Evolutionary conservation across 2,329 filamentous ascomycete species (phyloP).

Genomic region (Cladosporium sp.): DNA sequence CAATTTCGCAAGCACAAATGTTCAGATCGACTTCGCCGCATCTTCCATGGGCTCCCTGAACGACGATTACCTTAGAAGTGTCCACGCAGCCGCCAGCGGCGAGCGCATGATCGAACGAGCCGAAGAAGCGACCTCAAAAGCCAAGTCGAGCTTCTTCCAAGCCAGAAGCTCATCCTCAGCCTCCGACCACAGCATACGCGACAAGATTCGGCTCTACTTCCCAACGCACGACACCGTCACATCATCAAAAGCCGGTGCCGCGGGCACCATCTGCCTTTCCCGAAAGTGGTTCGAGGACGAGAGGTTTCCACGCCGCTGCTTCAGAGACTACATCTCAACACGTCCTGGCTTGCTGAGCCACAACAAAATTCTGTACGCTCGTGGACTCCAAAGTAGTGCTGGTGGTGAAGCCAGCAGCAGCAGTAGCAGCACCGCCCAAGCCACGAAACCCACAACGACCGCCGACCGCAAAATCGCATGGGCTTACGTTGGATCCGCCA

Average conservation of each 20-base stretch:
- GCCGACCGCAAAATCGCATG: slow-evolving; percentile 52
- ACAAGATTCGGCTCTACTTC: slow-evolving; percentile 72
- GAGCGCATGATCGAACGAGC: slow-evolving; percentile 19
- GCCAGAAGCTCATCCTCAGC: slow-evolving; percentile 20
- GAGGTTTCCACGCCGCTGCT: slow-evolving; percentile 65
- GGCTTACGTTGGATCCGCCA: slow-evolving; percentile 86
- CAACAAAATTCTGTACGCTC: slow-evolving; percentile 58
- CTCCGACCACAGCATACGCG: slow-evolving; percentile 33
- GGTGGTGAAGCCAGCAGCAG: too few relatives aligned
- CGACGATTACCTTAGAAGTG: slow-evolving; percentile 57
- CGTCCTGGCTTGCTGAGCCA: slow-evolving; percentile 76
- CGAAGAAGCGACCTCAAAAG: slow-evolving; percentile 12
- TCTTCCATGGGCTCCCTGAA: slow-evolving; percentile 80
- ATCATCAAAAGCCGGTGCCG: slow-evolving; percentile 42
- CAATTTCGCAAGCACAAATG: slow-evolving; percentile 44
- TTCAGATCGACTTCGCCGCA: slow-evolving; percentile 61
- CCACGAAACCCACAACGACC: too few relatives aligned
- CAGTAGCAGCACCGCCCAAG: too few relatives aligned
- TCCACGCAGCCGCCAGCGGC: slow-evolving; percentile 58
- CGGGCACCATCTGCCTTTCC: slow-evolving; percentile 79
- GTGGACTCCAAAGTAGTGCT: slow-evolving; percentile 32
- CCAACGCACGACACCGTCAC: slow-evolving; percentile 63
- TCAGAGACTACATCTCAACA: slow-evolving; percentile 72
- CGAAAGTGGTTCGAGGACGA: slow-evolving; percentile 64
- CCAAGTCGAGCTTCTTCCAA: slow-evolving; percentile 14